Evolutionary conservation across 2,329 filamentous ascomycete species (phyloP).

Genomic region (Fonsecaea monophora): DNA sequence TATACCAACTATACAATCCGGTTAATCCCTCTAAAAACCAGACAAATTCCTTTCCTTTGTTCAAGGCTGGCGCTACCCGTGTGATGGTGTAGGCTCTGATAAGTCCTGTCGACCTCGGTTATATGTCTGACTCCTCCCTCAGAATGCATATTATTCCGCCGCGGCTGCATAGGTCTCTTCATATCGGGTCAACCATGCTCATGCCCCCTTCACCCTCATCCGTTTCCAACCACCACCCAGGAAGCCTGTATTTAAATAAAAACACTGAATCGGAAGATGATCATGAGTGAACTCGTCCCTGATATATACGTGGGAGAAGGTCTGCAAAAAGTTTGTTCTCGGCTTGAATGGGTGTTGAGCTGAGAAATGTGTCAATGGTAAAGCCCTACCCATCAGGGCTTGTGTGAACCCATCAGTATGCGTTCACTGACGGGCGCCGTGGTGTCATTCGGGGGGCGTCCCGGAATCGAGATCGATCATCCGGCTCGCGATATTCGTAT

Average conservation of each 20-base stretch:
- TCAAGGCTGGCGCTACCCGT: slow-evolving; percentile 9
- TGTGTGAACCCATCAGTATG: slow-evolving; percentile 15
- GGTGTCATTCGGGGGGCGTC: slow-evolving; percentile 27
- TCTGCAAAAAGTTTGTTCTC: neutral
- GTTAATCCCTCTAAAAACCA: slow-evolving; percentile 1
- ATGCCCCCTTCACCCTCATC: neutral
- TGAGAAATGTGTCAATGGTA: neutral
- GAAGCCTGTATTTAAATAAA: slow-evolving; percentile 22
- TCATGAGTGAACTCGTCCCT: slow-evolving; percentile 10
- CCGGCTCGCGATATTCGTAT: slow-evolving; percentile 29
- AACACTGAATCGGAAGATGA: slow-evolving; percentile 6
- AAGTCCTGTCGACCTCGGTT: slow-evolving; percentile 30
- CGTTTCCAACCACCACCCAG: neutral
- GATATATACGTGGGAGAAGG: slow-evolving; percentile 24
- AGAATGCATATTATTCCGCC: slow-evolving; percentile 18
- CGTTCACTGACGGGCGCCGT: slow-evolving; percentile 33
- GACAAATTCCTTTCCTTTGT: slow-evolving; percentile 14
- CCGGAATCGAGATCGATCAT: slow-evolving; percentile 27
- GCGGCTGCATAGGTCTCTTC: slow-evolving; percentile 2
- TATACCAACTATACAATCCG: slow-evolving; percentile 26
- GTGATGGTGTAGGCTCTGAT: slow-evolving; percentile 16
- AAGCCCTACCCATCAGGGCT: neutral
- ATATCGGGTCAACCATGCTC: neutral
- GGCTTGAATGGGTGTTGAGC: neutral
- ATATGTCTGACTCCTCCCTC: slow-evolving; percentile 16